Conservation (phyloP, 2,329 filamentous ascomycete species). For the Zymoseptoria brevis region DNA sequence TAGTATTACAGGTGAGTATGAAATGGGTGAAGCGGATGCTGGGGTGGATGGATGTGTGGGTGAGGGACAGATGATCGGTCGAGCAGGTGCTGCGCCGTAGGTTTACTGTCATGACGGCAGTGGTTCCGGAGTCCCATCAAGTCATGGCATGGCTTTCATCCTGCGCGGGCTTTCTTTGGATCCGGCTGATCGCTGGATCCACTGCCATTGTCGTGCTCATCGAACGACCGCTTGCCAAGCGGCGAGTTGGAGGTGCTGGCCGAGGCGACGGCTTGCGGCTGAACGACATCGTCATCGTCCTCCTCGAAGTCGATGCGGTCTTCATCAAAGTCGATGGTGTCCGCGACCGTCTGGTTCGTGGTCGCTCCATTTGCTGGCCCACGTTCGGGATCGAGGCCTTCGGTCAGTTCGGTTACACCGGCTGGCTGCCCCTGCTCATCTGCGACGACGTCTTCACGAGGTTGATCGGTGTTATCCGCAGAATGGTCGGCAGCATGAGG, state of each 20-base stretch:
- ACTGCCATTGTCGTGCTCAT: conserved; percentile 21
- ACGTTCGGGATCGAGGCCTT: conserved; percentile 15
- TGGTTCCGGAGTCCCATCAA: neutral
- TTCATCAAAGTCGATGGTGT: conserved; percentile 5
- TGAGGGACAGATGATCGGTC: neutral
- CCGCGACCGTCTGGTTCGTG: neutral
- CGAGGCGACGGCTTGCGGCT: neutral
- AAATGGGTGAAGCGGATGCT: neutral
- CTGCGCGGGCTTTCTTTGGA: conserved; percentile 17
- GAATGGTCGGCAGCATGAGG: neutral
- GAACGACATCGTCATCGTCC: conserved; percentile 11
- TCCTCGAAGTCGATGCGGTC: conserved; percentile 26
- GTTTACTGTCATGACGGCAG: neutral
- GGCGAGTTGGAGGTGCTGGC: conserved; percentile 16
- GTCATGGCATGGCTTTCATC: neutral
- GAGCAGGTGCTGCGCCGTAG: neutral
- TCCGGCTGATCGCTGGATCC: conserved; percentile 21
- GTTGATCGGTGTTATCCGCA: conserved; percentile 3
- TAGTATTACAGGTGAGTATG: neutral
- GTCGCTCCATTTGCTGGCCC: conserved; percentile 6
- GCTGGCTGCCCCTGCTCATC: conserved; percentile 17
- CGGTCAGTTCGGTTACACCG: conserved; percentile 13
- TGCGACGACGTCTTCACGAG: conserved; percentile 6
- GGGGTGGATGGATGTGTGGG: neutral
- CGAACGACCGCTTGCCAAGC: conserved; percentile 27